Conservation (phyloP, 495 filamentous ascomycete species). For the Hypoxylon rickii region DNA sequence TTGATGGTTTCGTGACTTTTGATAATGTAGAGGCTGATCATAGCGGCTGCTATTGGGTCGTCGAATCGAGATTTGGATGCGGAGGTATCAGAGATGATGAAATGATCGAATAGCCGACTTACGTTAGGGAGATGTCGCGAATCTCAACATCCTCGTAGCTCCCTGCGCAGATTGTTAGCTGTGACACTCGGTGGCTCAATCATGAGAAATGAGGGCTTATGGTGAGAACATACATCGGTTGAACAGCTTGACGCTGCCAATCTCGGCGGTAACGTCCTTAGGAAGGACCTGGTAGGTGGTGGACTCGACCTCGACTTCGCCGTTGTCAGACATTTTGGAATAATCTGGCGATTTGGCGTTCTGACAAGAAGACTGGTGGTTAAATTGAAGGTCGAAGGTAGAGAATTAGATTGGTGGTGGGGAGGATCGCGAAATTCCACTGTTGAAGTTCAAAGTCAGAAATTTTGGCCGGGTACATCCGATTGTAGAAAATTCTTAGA, state of each 20-base stretch:
- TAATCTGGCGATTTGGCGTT: conserved; percentile 20
- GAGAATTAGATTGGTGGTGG: conserved; percentile 32
- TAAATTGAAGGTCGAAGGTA: conserved; percentile 29
- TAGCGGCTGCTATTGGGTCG: too few relatives aligned
- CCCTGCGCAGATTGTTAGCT: conserved; percentile 48
- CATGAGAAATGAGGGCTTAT: conserved; percentile 2
- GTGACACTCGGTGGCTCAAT: conserved; percentile 2
- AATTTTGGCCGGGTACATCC: conserved; percentile 42
- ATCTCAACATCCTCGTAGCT: conserved; percentile 99
- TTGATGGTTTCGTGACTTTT: background rate
- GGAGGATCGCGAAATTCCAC: conserved; percentile 42
- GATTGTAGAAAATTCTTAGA: conserved; percentile 30
- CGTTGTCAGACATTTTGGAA: conserved; percentile 89
- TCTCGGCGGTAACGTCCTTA: conserved; percentile 89
- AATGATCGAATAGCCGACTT: conserved; percentile 55
- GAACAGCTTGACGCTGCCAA: conserved; percentile 97
- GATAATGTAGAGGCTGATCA: conserved; percentile 2
- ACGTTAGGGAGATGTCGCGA: conserved; percentile 99
- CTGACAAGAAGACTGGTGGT: conserved; percentile 15
- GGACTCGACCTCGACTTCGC: conserved; percentile 90
- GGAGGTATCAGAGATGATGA: too few relatives aligned
- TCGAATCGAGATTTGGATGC: conserved; percentile 15
- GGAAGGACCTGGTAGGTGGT: conserved; percentile 80
- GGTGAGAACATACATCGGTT: conserved; percentile 53
- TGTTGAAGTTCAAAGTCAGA: conserved; percentile 34